Conservation (phyloP, 2,329 filamentous ascomycete genomes). For the Ophioceras dolichostomum region DNA sequence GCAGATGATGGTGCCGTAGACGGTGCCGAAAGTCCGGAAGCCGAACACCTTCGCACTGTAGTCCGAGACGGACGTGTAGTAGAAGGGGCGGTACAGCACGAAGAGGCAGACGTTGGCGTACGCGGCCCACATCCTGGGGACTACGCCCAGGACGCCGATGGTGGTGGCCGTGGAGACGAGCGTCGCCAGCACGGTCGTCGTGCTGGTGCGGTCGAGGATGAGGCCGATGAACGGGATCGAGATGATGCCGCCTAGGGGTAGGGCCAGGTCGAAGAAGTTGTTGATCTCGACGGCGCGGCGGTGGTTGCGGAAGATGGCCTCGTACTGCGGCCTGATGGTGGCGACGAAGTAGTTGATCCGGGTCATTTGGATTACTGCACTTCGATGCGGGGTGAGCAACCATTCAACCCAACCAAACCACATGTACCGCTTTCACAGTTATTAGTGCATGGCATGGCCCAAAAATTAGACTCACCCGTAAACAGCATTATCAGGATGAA, state of each 20-base stretch:
- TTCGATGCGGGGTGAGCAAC: neutral
- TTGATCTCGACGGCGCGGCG: constrained; percentile 58
- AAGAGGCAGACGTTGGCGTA: constrained; percentile 71
- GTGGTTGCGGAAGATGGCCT: constrained; percentile 54
- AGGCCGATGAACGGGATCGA: constrained; percentile 77
- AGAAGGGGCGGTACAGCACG: constrained; percentile 75
- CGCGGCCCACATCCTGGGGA: constrained; percentile 56
- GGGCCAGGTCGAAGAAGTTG: constrained; percentile 66
- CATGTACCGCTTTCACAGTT: too few species aligned
- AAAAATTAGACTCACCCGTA: constrained; percentile 35
- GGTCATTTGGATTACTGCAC: constrained; percentile 54
- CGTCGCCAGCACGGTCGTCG: constrained; percentile 54
- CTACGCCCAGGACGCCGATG: constrained; percentile 65
- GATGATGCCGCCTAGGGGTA: constrained; percentile 73
- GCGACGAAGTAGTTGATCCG: constrained; percentile 91
- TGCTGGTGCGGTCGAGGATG: constrained; percentile 66
- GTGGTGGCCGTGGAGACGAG: constrained; percentile 60
- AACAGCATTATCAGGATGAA: constrained; percentile 76
- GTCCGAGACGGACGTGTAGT: constrained; percentile 84
- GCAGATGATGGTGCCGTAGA: constrained; percentile 88
- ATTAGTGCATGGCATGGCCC: too few species aligned
- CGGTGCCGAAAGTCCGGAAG: constrained; percentile 81
- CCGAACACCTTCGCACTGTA: constrained; percentile 88
- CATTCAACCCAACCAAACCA: neutral
- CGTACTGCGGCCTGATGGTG: constrained; percentile 73